Evolutionary conservation across 805 yeast genomes (phyloP).

Genomic region (Metschnikowia vanudenii): DNA sequence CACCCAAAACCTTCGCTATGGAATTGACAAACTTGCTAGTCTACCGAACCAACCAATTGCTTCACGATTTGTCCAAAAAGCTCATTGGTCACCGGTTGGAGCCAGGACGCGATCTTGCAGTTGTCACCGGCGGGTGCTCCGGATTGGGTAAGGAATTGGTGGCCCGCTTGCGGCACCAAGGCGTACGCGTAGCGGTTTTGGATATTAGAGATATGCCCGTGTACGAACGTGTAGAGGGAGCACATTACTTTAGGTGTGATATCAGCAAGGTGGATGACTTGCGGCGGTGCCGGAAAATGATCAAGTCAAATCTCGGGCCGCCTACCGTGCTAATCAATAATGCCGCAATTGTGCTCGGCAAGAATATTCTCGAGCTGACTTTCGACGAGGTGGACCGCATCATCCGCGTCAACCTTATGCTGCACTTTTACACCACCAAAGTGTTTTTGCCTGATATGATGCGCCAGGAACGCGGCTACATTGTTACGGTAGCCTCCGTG

Average conservation of each 20-base stretch:
- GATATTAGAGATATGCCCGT: slow-evolving; percentile 52
- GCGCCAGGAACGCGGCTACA: slow-evolving; percentile 58
- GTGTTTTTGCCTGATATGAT: slow-evolving; percentile 75
- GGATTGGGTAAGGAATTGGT: slow-evolving; percentile 78
- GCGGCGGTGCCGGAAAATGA: slow-evolving; percentile 32
- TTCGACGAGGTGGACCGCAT: slow-evolving; percentile 60
- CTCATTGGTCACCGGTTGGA: slow-evolving; percentile 52
- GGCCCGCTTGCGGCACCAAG: slow-evolving; percentile 38
- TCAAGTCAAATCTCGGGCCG: slow-evolving; percentile 51
- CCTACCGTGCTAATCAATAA: slow-evolving; percentile 77
- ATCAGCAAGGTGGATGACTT: slow-evolving; percentile 56
- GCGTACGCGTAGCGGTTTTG: slow-evolving; percentile 59
- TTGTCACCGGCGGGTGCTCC: slow-evolving; percentile 80
- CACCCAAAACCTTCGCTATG: slow-evolving; percentile 14
- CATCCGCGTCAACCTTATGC: slow-evolving; percentile 64
- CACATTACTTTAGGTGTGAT: slow-evolving; percentile 65
- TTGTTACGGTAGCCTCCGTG: slow-evolving; percentile 80
- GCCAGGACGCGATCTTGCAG: slow-evolving; percentile 55
- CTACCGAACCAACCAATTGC: slow-evolving; percentile 12
- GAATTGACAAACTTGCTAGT: slow-evolving; percentile 13
- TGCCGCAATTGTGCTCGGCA: slow-evolving; percentile 73
- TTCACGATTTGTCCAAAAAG: slow-evolving; percentile 9
- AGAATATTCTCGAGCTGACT: slow-evolving; percentile 51
- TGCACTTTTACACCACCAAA: slow-evolving; percentile 69
- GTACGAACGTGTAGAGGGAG: slow-evolving; percentile 37